Conservation (phyloP, 305 asterid genomes). For the Striga hermonthica region DNA sequence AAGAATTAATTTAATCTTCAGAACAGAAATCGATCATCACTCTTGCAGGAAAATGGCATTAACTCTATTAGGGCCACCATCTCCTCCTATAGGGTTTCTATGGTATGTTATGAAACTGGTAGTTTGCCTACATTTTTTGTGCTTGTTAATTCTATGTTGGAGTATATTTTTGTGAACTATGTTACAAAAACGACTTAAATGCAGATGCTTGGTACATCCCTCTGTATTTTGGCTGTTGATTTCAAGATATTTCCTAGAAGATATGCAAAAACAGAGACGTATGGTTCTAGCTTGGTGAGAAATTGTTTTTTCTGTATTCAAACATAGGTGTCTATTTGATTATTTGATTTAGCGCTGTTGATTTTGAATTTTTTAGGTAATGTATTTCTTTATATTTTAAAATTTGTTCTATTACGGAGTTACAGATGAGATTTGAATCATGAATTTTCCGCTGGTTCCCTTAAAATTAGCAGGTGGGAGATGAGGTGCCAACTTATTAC, state of each 20-base stretch:
- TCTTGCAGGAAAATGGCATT: constrained; percentile 50
- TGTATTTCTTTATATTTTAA: constrained; percentile 6
- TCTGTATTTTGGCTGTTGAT: constrained; percentile 89
- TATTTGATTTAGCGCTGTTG: background rate
- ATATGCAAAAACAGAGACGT: constrained; percentile 92
- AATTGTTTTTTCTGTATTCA: constrained; percentile 6
- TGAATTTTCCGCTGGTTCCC: background rate
- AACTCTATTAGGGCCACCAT: constrained; percentile 50
- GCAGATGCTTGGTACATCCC: constrained; percentile 81
- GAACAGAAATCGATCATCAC: constrained; percentile 57
- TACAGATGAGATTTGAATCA: background rate
- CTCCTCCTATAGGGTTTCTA: constrained; percentile 72
- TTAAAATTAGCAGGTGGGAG: constrained; percentile 7
- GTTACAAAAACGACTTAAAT: constrained; percentile 28
- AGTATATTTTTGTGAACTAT: constrained; percentile 24
- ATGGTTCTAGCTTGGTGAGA: constrained; percentile 84
- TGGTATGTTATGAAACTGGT: constrained; percentile 45
- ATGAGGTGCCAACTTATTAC: background rate
- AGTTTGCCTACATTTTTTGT: constrained; percentile 12
- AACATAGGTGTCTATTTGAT: constrained; percentile 20
- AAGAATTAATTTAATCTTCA: constrained; percentile 43
- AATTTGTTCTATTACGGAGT: constrained; percentile 8
- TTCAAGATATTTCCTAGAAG: constrained; percentile 89
- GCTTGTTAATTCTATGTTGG: background rate
- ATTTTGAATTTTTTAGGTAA: constrained; percentile 10